Evolutionary conservation across 805 yeast species (phyloP), one percentile per base, ranked within the genome.

Genomic region (Kodamaea kakaduensis): DNA sequence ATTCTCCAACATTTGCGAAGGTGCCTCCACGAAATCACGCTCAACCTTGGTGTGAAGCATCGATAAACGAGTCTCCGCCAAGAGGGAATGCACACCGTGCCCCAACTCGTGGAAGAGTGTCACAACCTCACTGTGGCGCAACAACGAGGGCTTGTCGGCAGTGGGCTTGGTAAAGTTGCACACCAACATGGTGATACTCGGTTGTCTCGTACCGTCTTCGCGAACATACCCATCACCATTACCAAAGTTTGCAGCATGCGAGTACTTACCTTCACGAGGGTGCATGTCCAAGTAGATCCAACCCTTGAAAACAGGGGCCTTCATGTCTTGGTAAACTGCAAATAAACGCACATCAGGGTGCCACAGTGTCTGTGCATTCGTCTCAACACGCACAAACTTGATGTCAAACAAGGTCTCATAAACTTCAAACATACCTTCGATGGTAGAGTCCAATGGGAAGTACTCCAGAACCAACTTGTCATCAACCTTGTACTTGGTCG

Each of bases 41-140:
- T 83, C 77, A 29, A 84, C 90, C 25, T 74, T 67, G 19, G 89
- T 80, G 51, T 77, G 82, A 60, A 84, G 85, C 43, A 81, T 69
- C 2, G 82, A 69, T 45, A 73, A 78, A 39, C 64, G 65, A 17
- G 89, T 81, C 42, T 71, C 66, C 8, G 89, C 84, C 37, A 85
- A 69, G 31, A 84, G 60, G 46, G 78, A 82, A 58, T 86, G 96
- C 38, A 86, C 81, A 38, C 94, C 95, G 52, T 86, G 95, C 17
- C 95, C 95, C 45, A 85, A 69, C 58, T 86, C 95, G 53, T 86
- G 95, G 78, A 86, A 86, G 47, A 86, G 81, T 0, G 95, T 86
- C 15, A 78, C 78, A 9, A 85, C 85, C 54, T 85, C 94, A 44
- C 67, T 68, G 54, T 86, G 95, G 49, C 81, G 80, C 49, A 86